Base-by-base conservation (phyloP, 2,329 filamentous ascomycete genomes). In the Penicillium capsulatum region DNA sequence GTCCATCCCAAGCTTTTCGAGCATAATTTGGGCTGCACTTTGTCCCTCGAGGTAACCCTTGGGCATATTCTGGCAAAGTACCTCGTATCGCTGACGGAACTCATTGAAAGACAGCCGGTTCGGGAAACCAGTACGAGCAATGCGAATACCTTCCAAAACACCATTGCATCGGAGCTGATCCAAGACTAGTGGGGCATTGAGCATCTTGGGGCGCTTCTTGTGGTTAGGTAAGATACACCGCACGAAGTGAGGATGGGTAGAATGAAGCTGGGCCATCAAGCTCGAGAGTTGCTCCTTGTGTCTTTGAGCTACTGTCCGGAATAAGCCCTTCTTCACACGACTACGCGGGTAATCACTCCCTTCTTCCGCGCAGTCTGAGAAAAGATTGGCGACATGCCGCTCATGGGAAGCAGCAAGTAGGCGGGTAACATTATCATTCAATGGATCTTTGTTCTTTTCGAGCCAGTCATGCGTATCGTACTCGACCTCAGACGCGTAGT, bases 231-330 rank as follows among this genome's bases (percentile, higher is more conserved):
- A 75, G 47, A 98, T 98, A 61, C 92, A 98, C 32, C 92, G 86
- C 19, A 98, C 92, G 61, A 98, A 98, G 65, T 98, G 92, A 42
- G 94, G 94, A 62, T 98, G 92, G 0, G 92, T 98, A 0, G 86
- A 94, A 64, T 98, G 86, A 11, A 98, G 77, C 58, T 97, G 89
- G 10, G 77, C 75, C 92, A 98, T 98, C 42, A 98, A 71, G 46
- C 83, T 94, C n/a, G 89, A 86, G n/a, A 98, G 77, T 55, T 97
- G 91, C 64, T 98, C 92, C 66, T 98, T 98, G 72, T 98, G 92
- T 55, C 89, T 79, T 63, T 98, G 92, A 4, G 92, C 92, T 4
- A 94, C 94, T 0, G 92, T 98, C 20, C 92, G 83, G 76, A 98
- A 98, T 3, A 98, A 76, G 0, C 92, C 94, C 67, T 92, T 96